A percentile compares a stretch with the other conserved stretches of the same genome.
These are phyloP conservation scores for Kokia cookei DNA, from an alignment of 441 rosid species.

Conservation along the genomic window DNA sequence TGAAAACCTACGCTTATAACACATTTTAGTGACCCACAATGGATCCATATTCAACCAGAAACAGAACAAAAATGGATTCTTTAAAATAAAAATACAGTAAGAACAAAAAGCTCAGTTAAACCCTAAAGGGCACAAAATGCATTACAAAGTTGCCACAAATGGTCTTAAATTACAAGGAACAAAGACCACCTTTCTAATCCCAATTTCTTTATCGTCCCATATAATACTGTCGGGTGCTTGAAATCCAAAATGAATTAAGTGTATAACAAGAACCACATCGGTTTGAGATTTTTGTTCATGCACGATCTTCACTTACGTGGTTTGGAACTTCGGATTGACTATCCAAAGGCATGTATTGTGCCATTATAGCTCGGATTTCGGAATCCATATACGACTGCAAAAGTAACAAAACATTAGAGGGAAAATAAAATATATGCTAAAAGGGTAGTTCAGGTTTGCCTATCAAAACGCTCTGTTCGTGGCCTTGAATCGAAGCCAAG, in stretches of 20 bases:
- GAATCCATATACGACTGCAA: conserved; percentile 97
- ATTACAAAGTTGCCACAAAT: neutral
- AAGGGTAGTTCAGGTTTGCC: neutral
- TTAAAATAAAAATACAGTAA: too few relatives aligned
- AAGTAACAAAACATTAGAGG: conserved; percentile 2
- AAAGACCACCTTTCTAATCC: conserved; percentile 14
- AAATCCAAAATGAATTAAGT: conserved; percentile 12
- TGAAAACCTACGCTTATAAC: too few relatives aligned
- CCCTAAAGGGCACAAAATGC: too few relatives aligned
- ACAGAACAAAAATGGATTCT: too few relatives aligned
- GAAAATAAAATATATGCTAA: neutral
- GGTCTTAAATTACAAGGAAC: neutral
- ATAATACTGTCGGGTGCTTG: conserved; percentile 14
- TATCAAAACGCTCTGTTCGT: neutral
- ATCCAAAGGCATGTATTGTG: conserved; percentile 98
- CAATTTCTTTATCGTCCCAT: conserved; percentile 21
- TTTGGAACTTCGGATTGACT: conserved; percentile 77
- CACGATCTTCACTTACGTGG: conserved; percentile 52
- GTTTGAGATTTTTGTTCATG: conserved; percentile 24
- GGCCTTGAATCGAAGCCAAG: neutral
- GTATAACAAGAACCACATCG: neutral
- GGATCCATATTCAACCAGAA: too few relatives aligned
- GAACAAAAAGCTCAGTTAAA: too few relatives aligned
- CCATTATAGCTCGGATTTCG: conserved; percentile 99
- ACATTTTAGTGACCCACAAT: too few relatives aligned